phyloP scores from a whole-genome alignment of 2,329 filamentous ascomycete genomes.

The Trichophyton mentagrophytes region DNA sequence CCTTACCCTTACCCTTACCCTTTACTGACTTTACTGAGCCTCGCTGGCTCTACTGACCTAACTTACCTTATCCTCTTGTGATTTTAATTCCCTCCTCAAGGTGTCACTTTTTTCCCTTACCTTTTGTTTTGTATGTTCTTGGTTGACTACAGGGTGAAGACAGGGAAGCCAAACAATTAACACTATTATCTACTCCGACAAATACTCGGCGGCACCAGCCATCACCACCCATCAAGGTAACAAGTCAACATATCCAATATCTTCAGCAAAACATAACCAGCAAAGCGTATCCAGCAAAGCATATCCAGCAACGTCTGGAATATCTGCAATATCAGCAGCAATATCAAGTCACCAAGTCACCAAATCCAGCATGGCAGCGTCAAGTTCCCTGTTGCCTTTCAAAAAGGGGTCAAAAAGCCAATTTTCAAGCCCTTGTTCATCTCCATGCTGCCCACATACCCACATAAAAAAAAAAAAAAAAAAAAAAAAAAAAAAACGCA shows the following conservation, averaged over 20 bases:
- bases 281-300: no score
- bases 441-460: background rate
- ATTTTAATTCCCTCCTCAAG: background rate
- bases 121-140: background rate
- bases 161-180: background rate
- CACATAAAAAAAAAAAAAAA: background rate
- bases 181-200: background rate
- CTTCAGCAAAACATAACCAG: background rate
- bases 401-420: background rate
- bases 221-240: no score
- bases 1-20: no score
- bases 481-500: slow-evolving; percentile 1
- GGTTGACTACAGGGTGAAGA: slow-evolving; percentile 5
- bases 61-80: background rate
- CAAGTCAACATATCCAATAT: no score
- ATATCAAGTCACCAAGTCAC: background rate
- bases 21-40: no score
- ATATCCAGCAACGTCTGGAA: no score
- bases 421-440: slow-evolving; percentile 1
- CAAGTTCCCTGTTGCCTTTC: background rate
- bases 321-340: background rate
- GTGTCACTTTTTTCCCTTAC: background rate
- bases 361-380: background rate
- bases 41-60: no score
- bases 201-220: background rate